Conservation (phyloP, 495 filamentous ascomycete genomes). For the Penicillium coffeae region DNA sequence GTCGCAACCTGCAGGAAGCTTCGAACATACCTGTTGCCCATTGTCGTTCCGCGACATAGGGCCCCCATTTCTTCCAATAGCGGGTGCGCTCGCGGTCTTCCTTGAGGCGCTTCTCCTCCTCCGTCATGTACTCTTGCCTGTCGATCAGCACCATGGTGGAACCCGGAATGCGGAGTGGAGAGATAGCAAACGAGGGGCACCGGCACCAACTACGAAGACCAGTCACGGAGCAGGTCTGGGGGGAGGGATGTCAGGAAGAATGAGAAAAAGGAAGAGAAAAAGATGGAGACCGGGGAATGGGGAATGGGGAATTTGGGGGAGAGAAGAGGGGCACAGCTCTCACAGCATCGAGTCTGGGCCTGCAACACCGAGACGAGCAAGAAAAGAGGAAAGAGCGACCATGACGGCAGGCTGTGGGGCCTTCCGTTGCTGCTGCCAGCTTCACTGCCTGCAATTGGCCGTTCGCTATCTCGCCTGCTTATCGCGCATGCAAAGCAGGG, state of each 20-base stretch:
- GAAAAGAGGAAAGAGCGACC: too few species aligned
- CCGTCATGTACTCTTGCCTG: constrained; percentile 73
- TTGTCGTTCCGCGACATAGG: constrained; percentile 62
- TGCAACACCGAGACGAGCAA: not conserved
- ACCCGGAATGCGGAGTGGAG: not conserved
- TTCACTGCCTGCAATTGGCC: not conserved
- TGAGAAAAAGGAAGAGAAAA: not conserved
- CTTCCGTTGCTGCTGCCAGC: not conserved
- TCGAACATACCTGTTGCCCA: constrained; percentile 74
- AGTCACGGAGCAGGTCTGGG: too few species aligned
- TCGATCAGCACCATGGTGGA: constrained; percentile 80
- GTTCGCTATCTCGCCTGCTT: not conserved
- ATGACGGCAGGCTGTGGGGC: not conserved
- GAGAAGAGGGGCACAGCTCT: too few species aligned
- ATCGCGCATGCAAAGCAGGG: not conserved
- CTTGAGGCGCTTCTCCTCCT: constrained; percentile 83
- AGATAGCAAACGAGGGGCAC: not conserved
- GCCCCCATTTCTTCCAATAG: constrained; percentile 96
- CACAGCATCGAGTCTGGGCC: not conserved
- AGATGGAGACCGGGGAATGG: not conserved
- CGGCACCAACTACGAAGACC: too few species aligned
- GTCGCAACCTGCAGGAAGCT: constrained; percentile 4
- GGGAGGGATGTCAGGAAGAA: not conserved
- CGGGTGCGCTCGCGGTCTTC: constrained; percentile 62
- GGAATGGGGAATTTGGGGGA: too few species aligned